Evolutionary conservation across 352 stramenopile genomes (phyloP).

Genomic region (Pythium apleroticum): DNA sequence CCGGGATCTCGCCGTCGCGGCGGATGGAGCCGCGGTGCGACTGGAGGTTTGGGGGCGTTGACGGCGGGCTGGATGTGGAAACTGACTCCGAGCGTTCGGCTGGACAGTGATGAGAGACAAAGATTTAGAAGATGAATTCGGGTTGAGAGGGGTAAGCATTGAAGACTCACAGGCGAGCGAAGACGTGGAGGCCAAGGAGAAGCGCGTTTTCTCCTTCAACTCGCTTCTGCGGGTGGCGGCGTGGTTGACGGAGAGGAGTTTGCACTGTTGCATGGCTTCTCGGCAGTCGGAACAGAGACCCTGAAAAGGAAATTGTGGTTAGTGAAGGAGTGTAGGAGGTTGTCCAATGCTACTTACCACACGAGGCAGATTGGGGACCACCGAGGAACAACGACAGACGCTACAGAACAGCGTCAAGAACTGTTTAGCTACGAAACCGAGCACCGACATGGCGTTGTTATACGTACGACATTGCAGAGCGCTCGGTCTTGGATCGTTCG

Average conservation of each 20-base stretch:
- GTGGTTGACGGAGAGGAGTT: slow-evolving; percentile 40
- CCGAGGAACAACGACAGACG: slow-evolving; percentile 54
- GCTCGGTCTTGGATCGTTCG: slow-evolving; percentile 53
- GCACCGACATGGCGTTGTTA: no score
- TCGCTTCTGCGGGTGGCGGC: slow-evolving; percentile 9
- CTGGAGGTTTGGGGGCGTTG: background rate
- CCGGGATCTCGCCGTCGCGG: slow-evolving; percentile 37
- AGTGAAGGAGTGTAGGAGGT: no score
- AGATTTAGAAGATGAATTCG: no score
- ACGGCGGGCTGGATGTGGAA: background rate
- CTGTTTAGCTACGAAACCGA: no score
- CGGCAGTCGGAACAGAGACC: slow-evolving; percentile 59
- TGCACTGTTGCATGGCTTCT: slow-evolving; percentile 50
- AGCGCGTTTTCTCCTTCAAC: slow-evolving; percentile 6
- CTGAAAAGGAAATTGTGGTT: slow-evolving; percentile 16
- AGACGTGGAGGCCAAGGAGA: slow-evolving; percentile 13
- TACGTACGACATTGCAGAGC: slow-evolving; percentile 48
- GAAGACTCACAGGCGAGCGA: slow-evolving; percentile 20
- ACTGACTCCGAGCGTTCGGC: background rate
- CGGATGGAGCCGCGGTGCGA: slow-evolving; percentile 12
- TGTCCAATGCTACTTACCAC: no score
- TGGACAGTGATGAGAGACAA: no score
- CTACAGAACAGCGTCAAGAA: slow-evolving; percentile 26
- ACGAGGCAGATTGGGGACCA: slow-evolving; percentile 46
- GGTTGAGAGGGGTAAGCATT: background rate